Base-by-base conservation (phyloP, 1,284 basidiomycete species). In the Rhodofomes roseus region DNA sequence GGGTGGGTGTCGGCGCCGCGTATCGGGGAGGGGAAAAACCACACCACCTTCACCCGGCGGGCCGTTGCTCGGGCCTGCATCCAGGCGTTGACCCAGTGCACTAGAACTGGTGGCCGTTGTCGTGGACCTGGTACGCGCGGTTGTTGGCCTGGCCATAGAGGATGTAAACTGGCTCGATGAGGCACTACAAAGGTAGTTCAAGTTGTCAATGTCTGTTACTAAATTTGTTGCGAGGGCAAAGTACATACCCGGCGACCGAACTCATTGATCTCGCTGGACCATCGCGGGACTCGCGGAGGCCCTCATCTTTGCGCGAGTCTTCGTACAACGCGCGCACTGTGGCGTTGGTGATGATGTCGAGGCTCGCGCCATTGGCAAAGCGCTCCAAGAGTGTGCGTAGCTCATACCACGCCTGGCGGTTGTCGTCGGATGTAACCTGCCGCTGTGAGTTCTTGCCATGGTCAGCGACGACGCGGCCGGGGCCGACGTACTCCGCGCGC, bases 141-240 rank as follows among this genome's bases (percentile, higher is more conserved):
- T 72, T 79, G 66, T 82, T 83, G 67, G 85, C 92, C 43, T 85
- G 80, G 9, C 92, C 87, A 65, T 94, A 89, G 62, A 98, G 83
- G 58, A 98, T 84, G 71, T 87, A 99, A 29, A 95, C 96, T 0
- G 93, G 86, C 71, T 96, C 90, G 62, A 97, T 83, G 11, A 98
- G 81, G 40, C 87, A 76, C 81, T 86, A 66, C 62, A 50, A 31
- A 4, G 16, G n/a, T 12, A 9, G 4, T 29, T 51, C 8, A 44
- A 34, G 31, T 34, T 11, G 31, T 11, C 27, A 36, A 16, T 29
- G 29, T 1, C 23, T 31, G 18, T 0, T 34, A 34, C 5, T 34
- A 34, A 11, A 34, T 34, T 5, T 34, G 31, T 34, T 34, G 31
- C 11, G 31, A 34, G 31, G 31, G 31, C 31, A 34, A 34, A 4